Conservation (phyloP, 352 stramenopile species). For the Globisporangium sylvaticum region DNA sequence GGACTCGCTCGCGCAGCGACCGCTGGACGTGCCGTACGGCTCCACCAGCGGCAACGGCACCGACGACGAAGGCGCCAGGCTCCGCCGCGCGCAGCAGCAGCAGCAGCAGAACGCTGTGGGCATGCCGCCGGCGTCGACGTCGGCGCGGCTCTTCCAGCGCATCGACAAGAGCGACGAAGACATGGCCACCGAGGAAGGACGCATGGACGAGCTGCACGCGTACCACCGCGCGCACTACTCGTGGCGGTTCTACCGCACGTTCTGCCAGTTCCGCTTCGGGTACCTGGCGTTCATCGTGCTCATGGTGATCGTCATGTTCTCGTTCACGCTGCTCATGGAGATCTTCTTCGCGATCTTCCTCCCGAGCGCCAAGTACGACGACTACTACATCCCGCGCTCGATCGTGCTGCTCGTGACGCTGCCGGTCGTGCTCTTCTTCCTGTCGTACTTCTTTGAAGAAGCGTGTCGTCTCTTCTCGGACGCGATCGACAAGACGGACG, state of each 20-base stretch:
- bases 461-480: slow-evolving; percentile 62
- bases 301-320: slow-evolving; percentile 84
- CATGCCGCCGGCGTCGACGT: slow-evolving; percentile 7
- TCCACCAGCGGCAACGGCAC: background rate
- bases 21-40: background rate
- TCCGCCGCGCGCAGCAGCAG: background rate
- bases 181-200: slow-evolving; percentile 45
- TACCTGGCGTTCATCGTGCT: slow-evolving; percentile 81
- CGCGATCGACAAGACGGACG: slow-evolving; percentile 68
- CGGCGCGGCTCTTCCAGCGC: slow-evolving; percentile 15
- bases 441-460: slow-evolving; percentile 84
- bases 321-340: slow-evolving; percentile 81
- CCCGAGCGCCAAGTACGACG: slow-evolving; percentile 66
- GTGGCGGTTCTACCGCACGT: slow-evolving; percentile 68
- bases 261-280: slow-evolving; percentile 74
- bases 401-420: slow-evolving; percentile 54
- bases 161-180: slow-evolving; percentile 31
- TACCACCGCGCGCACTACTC: slow-evolving; percentile 36
- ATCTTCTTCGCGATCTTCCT: slow-evolving; percentile 86
- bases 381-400: slow-evolving; percentile 58
- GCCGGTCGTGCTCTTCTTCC: slow-evolving; percentile 62
- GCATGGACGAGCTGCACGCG: slow-evolving; percentile 50
- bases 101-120: background rate
- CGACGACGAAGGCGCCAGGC: background rate
- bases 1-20: slow-evolving; percentile 7